Evolutionary conservation across 805 yeast genomes (phyloP).

Genomic region (Saccharomyces paradoxus): DNA sequence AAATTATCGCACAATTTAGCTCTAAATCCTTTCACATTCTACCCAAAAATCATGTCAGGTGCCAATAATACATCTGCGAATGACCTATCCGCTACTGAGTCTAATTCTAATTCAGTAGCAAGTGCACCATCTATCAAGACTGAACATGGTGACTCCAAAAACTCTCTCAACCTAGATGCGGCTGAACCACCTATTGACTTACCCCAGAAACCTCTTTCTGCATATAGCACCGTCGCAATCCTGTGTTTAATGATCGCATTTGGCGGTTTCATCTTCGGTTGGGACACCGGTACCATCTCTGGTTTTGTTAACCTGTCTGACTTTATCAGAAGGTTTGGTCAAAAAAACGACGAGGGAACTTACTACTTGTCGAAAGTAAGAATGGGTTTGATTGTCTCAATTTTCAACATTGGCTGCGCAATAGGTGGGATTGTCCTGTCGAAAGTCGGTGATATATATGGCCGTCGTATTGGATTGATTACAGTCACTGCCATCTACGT

Average conservation of each 20-base stretch:
- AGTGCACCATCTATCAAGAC: neutral
- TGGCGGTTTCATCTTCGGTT: constrained; percentile 47
- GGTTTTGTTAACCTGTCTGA: constrained; percentile 52
- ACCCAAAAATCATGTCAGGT: neutral
- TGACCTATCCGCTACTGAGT: neutral
- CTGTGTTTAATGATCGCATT: constrained; percentile 13
- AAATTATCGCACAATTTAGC: neutral
- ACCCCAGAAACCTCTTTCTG: constrained; percentile 25
- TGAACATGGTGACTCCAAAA: neutral
- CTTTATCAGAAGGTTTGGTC: constrained; percentile 50
- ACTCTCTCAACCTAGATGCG: neutral
- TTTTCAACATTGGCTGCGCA: constrained; percentile 68
- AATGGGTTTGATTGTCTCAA: constrained; percentile 48
- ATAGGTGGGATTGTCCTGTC: constrained; percentile 57
- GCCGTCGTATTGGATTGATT: constrained; percentile 57
- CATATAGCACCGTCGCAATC: constrained; percentile 24
- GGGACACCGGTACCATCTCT: constrained; percentile 74
- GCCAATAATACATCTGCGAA: neutral
- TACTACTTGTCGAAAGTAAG: constrained; percentile 42
- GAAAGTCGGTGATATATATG: constrained; percentile 53
- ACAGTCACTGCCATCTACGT: constrained; percentile 53
- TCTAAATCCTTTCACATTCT: neutral
- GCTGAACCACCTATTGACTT: constrained; percentile 5
- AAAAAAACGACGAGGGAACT: constrained; percentile 34
- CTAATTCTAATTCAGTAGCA: neutral